phyloP scores from a whole-genome alignment of 345 rosid genomes.

The Lenwebbia sp. region DNA sequence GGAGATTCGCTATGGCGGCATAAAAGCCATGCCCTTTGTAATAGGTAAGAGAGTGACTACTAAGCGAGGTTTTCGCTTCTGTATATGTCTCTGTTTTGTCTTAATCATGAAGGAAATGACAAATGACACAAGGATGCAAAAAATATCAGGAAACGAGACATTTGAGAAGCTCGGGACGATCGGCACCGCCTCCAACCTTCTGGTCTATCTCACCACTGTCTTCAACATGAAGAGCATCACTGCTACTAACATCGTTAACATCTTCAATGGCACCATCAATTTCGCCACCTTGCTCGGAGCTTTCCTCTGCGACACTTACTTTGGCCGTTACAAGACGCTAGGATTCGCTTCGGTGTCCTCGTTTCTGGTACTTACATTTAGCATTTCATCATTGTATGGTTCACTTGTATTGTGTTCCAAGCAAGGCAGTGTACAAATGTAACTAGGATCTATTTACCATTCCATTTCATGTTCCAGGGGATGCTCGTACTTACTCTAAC shows the following conservation, averaged over 20 bases:
- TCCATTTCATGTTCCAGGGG: conserved; percentile 14
- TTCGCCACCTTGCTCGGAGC: conserved; percentile 58
- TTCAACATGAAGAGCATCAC: conserved; percentile 66
- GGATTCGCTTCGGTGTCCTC: conserved; percentile 49
- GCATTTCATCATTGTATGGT: background rate
- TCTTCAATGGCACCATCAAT: conserved; percentile 51
- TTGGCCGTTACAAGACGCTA: conserved; percentile 61
- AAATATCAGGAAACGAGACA: conserved; percentile 49
- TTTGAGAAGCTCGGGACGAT: conserved; percentile 64
- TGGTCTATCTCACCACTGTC: conserved; percentile 43
- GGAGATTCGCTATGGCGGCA: background rate
- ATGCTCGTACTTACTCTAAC: conserved; percentile 26
- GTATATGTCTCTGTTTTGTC: background rate
- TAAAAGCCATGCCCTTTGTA: conserved; percentile 8
- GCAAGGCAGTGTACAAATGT: background rate
- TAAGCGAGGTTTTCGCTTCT: background rate
- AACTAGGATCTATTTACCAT: background rate
- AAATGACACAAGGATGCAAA: background rate
- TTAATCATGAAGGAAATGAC: background rate
- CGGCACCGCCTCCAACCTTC: conserved; percentile 37
- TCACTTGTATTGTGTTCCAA: background rate
- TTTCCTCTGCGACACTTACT: conserved; percentile 55
- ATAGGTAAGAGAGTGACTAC: background rate
- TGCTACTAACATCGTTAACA: conserved; percentile 42
- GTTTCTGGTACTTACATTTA: conserved; percentile 28